A percentile compares a stretch with the other conserved stretches of the same genome.
phyloP scores from a whole-genome alignment of 805 yeast genomes.

The Dipodascus albidus region DNA sequence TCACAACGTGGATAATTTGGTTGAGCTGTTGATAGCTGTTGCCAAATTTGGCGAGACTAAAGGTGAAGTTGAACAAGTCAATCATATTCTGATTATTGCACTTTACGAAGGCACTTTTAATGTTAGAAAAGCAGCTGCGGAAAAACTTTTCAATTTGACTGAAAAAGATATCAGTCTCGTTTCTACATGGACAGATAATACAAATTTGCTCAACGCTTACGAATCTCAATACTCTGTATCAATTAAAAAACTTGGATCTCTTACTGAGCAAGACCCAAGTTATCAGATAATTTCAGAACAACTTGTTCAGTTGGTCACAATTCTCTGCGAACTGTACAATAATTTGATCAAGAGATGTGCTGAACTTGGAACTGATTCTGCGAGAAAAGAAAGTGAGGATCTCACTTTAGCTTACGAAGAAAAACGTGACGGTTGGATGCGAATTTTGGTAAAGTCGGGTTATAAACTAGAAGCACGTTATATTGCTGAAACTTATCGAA shows the following conservation, averaged over 20 bases:
- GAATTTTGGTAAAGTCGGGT: conserved; percentile 37
- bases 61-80: conserved; percentile 9
- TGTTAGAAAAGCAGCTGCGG: conserved; percentile 9
- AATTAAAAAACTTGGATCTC: conserved; percentile 8
- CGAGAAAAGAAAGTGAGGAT: conserved; percentile 9
- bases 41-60: conserved; percentile 3
- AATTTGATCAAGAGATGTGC: conserved; percentile 12
- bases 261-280: conserved; percentile 3
- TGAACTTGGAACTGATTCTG: conserved; percentile 4
- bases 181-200: conserved; percentile 22
- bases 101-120: conserved; percentile 11
- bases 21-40: conserved; percentile 5
- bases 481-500: conserved; percentile 55
- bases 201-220: conserved; percentile 14
- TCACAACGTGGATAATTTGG: conserved; percentile 7
- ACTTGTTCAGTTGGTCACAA: conserved; percentile 29
- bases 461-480: conserved; percentile 42
- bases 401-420: conserved; percentile 15
- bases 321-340: conserved; percentile 29
- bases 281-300: conserved; percentile 13
- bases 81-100: conserved; percentile 9
- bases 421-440: conserved; percentile 45
- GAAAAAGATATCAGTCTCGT: conserved; percentile 4
- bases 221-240: conserved; percentile 18
- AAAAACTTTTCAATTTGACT: conserved; percentile 11